Evolutionary conservation across 2,329 filamentous ascomycete genomes (phyloP), one percentile per base, ranked within the genome.

Genomic region (Helotiales sp.): DNA sequence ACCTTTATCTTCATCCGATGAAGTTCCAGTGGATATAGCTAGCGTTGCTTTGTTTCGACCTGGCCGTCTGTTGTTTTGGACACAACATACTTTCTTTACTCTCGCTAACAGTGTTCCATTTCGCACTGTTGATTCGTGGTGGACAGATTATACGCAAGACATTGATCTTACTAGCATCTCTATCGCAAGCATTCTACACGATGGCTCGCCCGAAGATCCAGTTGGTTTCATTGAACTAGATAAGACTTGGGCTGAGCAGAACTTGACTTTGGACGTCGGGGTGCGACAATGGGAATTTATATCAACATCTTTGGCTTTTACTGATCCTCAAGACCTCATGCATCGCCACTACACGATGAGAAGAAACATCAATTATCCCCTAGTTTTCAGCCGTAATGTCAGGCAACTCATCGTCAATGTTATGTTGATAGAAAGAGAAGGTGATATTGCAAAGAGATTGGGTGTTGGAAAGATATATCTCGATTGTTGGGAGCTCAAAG

Each of bases 191-290:
- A 58, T 58, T 9, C 46, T 49, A 13, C 30, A 9, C 27, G 24
- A 19, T 13, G 9, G 9, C 15, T 24, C 31, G 8, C 13, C 33
- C 6, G 10, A 24, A 2, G 40, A 54, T 24, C 55, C 49, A 24
- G 38, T 42, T 15, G 55, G 55, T 2, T 58, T 58, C 42, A 58
- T 58, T 9, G 55, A 58, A 25, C 25, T 58, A 12, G 49, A 53
- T 17, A 58, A 58, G 33, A 34, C 19, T 24, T 58, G 55, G 55
- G 55, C 55, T 7, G 17, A 31, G 22, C 24, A 44, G 15, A 27
- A 54, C 19, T 15, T 54, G 2, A 1, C 50, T 7, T 5, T n/a
- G n/a, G 22, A 33, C 6, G 40, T 30, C 2, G 9, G n/a, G 12
- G 3, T 6, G 22, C 51, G 6, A 7, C 22, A 10, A 29, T 58